A percentile compares a stretch with the other conserved stretches of the same genome.
phyloP scores from a whole-genome alignment of 495 filamentous ascomycete species.

The Apiosordaria backusii region DNA sequence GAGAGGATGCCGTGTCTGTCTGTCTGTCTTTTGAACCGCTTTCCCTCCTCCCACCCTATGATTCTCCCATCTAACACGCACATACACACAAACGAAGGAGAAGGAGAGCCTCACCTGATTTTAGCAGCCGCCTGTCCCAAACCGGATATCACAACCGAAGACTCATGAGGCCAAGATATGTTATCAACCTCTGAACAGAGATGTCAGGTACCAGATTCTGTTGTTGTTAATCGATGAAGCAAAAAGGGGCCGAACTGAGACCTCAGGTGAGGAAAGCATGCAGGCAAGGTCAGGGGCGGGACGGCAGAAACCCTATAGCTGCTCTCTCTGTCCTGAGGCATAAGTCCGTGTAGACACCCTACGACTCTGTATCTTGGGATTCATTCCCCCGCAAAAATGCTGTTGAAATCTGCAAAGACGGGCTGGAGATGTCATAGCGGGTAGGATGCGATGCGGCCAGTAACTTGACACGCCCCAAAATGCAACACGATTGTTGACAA shows the following conservation, averaged over 20 bases:
- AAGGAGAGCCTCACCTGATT: constrained; percentile 20
- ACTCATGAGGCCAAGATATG: constrained; percentile 8
- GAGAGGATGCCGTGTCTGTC: constrained; percentile 21
- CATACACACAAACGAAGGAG: neutral
- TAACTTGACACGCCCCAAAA: no score
- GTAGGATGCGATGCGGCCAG: constrained; percentile 19
- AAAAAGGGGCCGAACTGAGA: neutral
- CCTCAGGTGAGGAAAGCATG: constrained; percentile 1
- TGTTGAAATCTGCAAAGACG: constrained; percentile 14
- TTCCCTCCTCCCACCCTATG: constrained; percentile 4
- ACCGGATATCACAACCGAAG: constrained; percentile 12
- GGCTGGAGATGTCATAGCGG: constrained; percentile 25
- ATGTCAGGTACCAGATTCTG: neutral
- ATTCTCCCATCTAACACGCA: neutral
- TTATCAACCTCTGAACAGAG: neutral
- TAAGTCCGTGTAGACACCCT: constrained; percentile 14
- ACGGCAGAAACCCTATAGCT: neutral
- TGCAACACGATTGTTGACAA: neutral
- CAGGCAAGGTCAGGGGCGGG: constrained; percentile 1
- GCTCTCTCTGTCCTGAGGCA: constrained; percentile 12
- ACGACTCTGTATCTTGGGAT: constrained; percentile 10
- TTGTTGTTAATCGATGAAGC: neutral
- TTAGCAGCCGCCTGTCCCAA: constrained; percentile 34
- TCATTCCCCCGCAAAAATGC: constrained; percentile 19
- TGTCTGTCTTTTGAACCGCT: neutral